Percentiles rank a stretch among this genome's conserved stretches.
phyloP scores from a whole-genome alignment of 768 basidiomycete species.

The Hericium erinaceus region DNA sequence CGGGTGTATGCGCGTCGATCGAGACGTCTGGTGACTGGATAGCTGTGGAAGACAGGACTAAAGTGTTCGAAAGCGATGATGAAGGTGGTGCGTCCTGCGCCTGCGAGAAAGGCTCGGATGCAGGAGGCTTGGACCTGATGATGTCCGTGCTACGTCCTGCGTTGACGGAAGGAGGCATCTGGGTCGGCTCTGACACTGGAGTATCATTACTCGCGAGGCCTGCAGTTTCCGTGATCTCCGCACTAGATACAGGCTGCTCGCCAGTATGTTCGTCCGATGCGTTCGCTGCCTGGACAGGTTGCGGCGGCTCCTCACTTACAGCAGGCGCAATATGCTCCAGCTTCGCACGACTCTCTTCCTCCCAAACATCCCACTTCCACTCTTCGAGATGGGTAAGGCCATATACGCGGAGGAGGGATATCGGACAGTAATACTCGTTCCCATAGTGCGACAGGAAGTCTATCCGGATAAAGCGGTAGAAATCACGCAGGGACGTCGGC shows the following conservation, averaged over 20 bases:
- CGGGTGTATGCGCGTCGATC: neutral
- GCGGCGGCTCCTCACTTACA: conserved; percentile 11
- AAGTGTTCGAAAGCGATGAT: no score
- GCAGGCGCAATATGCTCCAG: conserved; percentile 21
- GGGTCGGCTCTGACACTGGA: no score
- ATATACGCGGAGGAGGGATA: conserved; percentile 87
- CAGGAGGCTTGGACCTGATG: neutral
- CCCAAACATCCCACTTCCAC: conserved; percentile 89
- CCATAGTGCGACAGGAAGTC: conserved; percentile 93
- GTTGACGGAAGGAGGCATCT: no score
- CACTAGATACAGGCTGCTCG: no score
- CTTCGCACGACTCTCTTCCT: conserved; percentile 52
- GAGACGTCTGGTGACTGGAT: no score
- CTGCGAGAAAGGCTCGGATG: neutral
- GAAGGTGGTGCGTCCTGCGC: neutral
- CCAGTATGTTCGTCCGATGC: neutral
- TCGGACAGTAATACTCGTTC: conserved; percentile 92
- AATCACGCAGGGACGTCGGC: conserved; percentile 62
- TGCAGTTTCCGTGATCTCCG: no score
- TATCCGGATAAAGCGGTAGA: conserved; percentile 90
- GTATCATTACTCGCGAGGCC: no score
- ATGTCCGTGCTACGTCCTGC: conserved; percentile 10
- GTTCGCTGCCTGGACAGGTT: conserved; percentile 6
- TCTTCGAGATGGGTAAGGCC: conserved; percentile 94
- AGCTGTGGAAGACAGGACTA: no score